phyloP scores from a whole-genome alignment of 768 basidiomycete species.

The Mycena galopus region DNA sequence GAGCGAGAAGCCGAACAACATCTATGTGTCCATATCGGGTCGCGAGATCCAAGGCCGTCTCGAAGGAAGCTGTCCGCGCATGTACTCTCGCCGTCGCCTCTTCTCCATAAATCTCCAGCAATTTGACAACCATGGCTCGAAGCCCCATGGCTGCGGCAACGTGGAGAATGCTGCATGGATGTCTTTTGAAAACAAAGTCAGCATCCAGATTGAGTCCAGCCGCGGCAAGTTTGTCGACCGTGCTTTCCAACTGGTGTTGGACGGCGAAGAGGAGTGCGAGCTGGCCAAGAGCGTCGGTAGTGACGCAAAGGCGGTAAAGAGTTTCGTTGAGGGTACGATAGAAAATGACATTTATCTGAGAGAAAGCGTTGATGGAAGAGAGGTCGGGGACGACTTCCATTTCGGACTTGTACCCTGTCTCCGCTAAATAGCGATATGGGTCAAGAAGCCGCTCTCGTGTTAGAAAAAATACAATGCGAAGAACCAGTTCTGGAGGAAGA shows the following conservation, averaged over 20 bases:
- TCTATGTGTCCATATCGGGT: not conserved
- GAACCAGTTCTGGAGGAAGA: not conserved
- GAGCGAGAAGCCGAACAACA: not conserved
- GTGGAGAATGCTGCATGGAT: not conserved
- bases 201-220: not conserved
- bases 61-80: not conserved
- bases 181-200: not conserved
- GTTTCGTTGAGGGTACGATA: not conserved
- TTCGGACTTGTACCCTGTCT: not conserved
- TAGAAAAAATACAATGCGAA: not conserved
- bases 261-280: slow-evolving; percentile 5
- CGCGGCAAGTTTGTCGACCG: not conserved
- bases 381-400: not conserved
- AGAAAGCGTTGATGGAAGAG: not conserved
- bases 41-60: not conserved
- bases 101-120: not conserved
- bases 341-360: not conserved
- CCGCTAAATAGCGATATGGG: not conserved
- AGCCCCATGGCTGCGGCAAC: not conserved
- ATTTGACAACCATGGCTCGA: not conserved
- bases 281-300: not conserved
- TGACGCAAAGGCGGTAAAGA: not conserved
- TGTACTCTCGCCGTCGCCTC: not conserved
- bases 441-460: not conserved
- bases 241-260: slow-evolving; percentile 5